Evolutionary conservation across 208 protist species (phyloP).

Genomic region (Leishmania amazonensis): DNA sequence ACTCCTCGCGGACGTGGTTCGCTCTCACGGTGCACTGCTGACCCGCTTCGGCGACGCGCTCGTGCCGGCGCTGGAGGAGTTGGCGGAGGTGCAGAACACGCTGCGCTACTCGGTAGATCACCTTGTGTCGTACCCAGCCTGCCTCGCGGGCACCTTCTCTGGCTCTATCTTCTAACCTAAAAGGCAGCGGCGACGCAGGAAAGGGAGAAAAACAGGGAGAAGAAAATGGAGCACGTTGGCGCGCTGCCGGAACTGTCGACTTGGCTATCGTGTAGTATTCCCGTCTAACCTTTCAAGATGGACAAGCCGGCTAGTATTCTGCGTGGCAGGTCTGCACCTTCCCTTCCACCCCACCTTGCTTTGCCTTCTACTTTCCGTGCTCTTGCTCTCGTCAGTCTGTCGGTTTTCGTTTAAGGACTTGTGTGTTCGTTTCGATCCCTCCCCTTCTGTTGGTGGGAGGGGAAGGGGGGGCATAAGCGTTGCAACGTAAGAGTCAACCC

Average conservation of each 20-base stretch:
- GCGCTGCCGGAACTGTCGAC: background rate
- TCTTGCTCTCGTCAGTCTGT: background rate
- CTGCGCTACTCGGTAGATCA: slow-evolving; percentile 75
- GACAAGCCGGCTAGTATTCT: background rate
- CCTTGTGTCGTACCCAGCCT: slow-evolving; percentile 70
- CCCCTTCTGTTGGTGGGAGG: background rate
- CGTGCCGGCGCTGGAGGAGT: slow-evolving; percentile 41
- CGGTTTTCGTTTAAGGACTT: slow-evolving; percentile 5
- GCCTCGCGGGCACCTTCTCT: slow-evolving; percentile 65
- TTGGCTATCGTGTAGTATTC: background rate
- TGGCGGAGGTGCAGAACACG: slow-evolving; percentile 67
- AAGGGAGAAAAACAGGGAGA: background rate
- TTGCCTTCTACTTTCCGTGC: slow-evolving; percentile 11
- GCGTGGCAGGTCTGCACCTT: slow-evolving; percentile 1
- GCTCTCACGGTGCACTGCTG: slow-evolving; percentile 66
- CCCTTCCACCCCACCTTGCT: background rate
- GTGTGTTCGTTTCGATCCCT: slow-evolving; percentile 9
- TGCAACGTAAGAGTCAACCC: background rate
- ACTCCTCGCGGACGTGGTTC: slow-evolving; percentile 67
- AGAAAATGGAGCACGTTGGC: background rate
- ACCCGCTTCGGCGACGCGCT: slow-evolving; percentile 58
- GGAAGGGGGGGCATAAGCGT: background rate
- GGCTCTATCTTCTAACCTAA: slow-evolving; percentile 62
- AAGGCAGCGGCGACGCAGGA: background rate
- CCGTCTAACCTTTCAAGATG: background rate